Conservation (phyloP, 805 yeast species). For the Lipomyces starkeyi region DNA sequence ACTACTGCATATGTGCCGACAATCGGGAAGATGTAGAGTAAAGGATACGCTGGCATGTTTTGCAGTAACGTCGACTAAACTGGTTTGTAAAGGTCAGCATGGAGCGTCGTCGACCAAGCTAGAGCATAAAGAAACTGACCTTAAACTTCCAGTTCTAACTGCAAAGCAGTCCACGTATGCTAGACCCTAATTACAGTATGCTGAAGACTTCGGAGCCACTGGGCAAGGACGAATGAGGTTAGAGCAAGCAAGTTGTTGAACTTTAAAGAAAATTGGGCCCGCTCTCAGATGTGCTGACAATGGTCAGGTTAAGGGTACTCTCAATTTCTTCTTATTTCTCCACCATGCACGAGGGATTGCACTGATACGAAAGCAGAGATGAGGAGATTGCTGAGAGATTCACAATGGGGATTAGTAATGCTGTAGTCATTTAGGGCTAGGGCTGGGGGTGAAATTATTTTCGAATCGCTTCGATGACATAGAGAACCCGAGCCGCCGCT, state of each 20-base stretch:
- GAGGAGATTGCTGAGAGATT: too few species aligned
- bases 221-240: too few species aligned
- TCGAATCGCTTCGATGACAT: neutral
- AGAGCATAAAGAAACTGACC: too few species aligned
- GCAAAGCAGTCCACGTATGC: too few species aligned
- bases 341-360: neutral
- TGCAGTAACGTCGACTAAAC: neutral
- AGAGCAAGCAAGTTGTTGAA: too few species aligned
- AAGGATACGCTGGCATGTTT: conserved; percentile 16
- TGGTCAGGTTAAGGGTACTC: too few species aligned
- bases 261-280: too few species aligned
- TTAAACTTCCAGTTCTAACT: too few species aligned
- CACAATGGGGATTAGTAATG: neutral
- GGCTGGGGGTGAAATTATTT: neutral
- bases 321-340: neutral
- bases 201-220: too few species aligned
- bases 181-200: too few species aligned
- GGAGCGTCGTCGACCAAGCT: neutral
- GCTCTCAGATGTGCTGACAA: too few species aligned
- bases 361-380: neutral
- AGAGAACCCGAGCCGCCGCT: neutral
- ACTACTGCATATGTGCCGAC: conserved; percentile 21
- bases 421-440: neutral
- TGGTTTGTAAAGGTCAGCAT: neutral
- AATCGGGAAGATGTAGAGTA: conserved; percentile 17